A percentile compares a stretch with the other conserved stretches of the same genome.
Evolutionary conservation across 139 green algal genomes (phyloP).

Genomic region (Dunaliella primolecta): DNA sequence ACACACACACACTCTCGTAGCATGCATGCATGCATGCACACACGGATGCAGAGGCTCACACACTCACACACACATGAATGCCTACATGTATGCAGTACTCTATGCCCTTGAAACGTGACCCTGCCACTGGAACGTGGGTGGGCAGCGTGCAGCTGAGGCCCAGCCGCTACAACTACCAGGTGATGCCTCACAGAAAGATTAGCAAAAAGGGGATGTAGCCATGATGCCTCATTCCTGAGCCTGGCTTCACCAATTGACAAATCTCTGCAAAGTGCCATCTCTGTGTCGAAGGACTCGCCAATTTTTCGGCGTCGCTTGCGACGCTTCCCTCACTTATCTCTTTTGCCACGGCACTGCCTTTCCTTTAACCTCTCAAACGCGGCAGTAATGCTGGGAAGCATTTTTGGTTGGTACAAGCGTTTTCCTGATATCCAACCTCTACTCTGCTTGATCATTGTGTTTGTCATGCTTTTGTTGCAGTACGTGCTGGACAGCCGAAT

Average conservation of each 20-base stretch:
- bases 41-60: background rate
- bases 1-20: too few species aligned
- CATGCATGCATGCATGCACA: too few species aligned
- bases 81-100: constrained; percentile 30
- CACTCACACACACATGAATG: background rate
- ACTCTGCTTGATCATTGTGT: background rate
- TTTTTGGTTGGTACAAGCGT: background rate
- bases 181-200: constrained; percentile 6
- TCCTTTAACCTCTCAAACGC: too few species aligned
- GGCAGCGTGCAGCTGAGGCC: constrained; percentile 23
- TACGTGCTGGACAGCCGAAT: constrained; percentile 10
- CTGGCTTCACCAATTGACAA: background rate
- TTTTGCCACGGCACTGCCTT: too few species aligned
- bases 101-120: constrained; percentile 31
- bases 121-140: constrained; percentile 15
- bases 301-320: background rate
- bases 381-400: background rate
- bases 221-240: background rate
- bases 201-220: too few species aligned
- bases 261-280: background rate
- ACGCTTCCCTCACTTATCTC: too few species aligned
- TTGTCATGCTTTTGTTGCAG: background rate
- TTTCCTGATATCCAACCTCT: background rate
- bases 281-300: background rate
- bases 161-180: background rate